phyloP scores from a whole-genome alignment of 345 rosid genomes.

The Anastatica hierochuntica region DNA sequence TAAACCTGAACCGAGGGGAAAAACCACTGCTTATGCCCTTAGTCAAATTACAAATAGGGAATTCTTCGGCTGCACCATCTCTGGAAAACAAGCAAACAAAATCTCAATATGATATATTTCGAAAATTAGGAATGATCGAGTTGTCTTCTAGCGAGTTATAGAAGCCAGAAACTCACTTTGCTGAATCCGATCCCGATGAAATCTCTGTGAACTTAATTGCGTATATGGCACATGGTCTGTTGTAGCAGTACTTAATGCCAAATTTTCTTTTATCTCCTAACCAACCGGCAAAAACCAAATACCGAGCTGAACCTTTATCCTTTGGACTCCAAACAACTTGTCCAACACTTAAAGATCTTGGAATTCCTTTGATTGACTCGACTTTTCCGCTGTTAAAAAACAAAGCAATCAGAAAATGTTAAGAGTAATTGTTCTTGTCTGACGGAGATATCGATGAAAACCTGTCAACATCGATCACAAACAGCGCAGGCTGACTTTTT shows the following conservation, averaged over 20 bases:
- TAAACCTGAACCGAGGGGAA: constrained; percentile 76
- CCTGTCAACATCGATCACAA: constrained; percentile 59
- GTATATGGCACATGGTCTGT: constrained; percentile 71
- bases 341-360: constrained; percentile 64
- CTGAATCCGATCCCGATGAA: constrained; percentile 27
- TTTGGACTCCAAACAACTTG: constrained; percentile 93
- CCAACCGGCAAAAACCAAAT: constrained; percentile 88
- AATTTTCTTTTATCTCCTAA: constrained; percentile 63
- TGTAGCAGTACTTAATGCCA: constrained; percentile 81
- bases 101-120: neutral
- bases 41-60: constrained; percentile 39
- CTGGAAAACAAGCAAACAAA: constrained; percentile 31
- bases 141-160: constrained; percentile 5
- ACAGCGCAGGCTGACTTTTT: constrained; percentile 69
- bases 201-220: constrained; percentile 36
- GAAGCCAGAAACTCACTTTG: constrained; percentile 37
- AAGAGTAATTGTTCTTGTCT: neutral
- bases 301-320: constrained; percentile 32
- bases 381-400: constrained; percentile 57
- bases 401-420: constrained; percentile 1
- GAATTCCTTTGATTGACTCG: constrained; percentile 51
- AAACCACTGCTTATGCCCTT: constrained; percentile 68
- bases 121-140: neutral
- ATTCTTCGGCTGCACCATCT: constrained; percentile 39
- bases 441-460: constrained; percentile 10